These are phyloP conservation scores for Suillus spraguei DNA, from an alignment of 768 basidiomycete genomes.

Conservation along the genomic window DNA sequence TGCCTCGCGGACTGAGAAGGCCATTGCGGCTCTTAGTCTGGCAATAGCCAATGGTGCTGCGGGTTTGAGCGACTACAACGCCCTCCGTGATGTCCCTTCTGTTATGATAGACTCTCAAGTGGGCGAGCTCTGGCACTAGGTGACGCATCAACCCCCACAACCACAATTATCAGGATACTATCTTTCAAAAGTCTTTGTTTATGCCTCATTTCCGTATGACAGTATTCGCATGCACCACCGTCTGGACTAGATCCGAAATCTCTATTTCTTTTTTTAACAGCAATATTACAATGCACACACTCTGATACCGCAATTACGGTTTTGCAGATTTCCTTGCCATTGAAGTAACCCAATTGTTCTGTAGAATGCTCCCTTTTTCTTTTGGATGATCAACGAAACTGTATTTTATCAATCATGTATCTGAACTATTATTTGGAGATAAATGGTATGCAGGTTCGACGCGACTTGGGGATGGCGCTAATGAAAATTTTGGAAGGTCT, in stretches of 20 bases:
- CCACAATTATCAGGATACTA: conserved; percentile 12
- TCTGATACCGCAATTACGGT: conserved; percentile 23
- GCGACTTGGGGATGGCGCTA: not conserved
- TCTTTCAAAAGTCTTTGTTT: conserved; percentile 11
- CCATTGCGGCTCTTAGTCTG: conserved; percentile 57
- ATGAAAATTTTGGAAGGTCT: not conserved
- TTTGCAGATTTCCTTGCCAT: conserved; percentile 11
- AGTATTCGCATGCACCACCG: conserved; percentile 10
- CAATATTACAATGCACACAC: conserved; percentile 22
- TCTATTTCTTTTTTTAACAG: conserved; percentile 25
- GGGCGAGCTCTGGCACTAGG: conserved; percentile 62
- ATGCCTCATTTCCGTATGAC: conserved; percentile 31
- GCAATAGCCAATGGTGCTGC: conserved; percentile 69
- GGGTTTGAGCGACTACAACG: conserved; percentile 57
- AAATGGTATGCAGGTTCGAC: not conserved
- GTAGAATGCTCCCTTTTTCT: conserved; percentile 21
- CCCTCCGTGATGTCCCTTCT: conserved; percentile 41
- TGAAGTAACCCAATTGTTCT: conserved; percentile 21
- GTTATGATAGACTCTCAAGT: conserved; percentile 45
- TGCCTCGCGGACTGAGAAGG: conserved; percentile 57
- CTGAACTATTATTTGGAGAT: conserved; percentile 5
- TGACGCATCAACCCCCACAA: not conserved
- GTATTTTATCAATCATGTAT: conserved; percentile 9
- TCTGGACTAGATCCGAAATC: conserved; percentile 23
- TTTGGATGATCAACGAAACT: conserved; percentile 10